Evolutionary conservation across 1,284 basidiomycete species (phyloP), one percentile per base, ranked within the genome.

Genomic region (Irpex lacteus): DNA sequence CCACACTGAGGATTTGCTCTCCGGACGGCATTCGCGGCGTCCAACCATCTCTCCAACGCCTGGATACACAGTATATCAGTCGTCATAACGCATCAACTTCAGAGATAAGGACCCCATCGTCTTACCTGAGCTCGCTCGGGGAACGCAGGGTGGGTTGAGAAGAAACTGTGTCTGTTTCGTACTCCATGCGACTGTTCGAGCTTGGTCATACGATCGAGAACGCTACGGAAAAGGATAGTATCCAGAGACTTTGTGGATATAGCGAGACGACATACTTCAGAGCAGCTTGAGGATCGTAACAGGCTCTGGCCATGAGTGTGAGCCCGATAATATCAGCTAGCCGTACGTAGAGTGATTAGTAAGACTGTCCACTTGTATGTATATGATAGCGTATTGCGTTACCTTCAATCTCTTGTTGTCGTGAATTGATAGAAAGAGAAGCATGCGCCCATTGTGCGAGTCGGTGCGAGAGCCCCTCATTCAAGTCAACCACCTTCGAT

Each of bases 371-470:
- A 34, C 32, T 34, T 34, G 32, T 34, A 34, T 34, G 32, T 34
- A 34, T 34, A 55, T 38, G 13, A n/a, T 49, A 6, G 4, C 34
- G 58, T 13, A 38, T 26, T 40, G 26, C 21, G 18, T 52, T 11
- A 84, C 91, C 93, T 83, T 98, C 96, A 2, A 84, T 79, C 74
- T 97, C 95, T 58, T 90, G 86, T 36, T 87, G 60, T 96, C 82
- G 1, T 92, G 94, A 74, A 97, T 95, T 0, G 96, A 96, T 3
- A 97, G 81, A 60, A 88, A 83, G 40, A 93, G 77, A 5, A 95
- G 67, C 50, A 90, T 78, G n/a, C 1, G n/a, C 1, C 32, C 32
- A 34, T 34, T 34, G 32, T 34, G 32, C 32, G 1, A 47, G 40
- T 47, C 0, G 81, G 85, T 6, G 88, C 38, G 73, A 80, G 58